phyloP scores from a whole-genome alignment of 2,329 filamentous ascomycete genomes.

The Colletotrichum liaoningense region DNA sequence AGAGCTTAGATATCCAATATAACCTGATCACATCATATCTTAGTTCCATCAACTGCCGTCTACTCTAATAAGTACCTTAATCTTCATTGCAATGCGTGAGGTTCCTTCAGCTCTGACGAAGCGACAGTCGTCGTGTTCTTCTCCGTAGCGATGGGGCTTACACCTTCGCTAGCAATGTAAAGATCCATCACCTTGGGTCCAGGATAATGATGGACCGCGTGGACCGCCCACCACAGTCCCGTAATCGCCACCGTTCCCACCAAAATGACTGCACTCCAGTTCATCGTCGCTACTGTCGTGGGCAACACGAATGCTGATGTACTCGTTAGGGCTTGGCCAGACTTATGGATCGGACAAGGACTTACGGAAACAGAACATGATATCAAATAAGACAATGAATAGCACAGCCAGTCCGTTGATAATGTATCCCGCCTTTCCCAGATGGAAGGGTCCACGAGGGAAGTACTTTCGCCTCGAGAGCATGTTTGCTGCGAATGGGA shows the following conservation, averaged over 20 bases:
- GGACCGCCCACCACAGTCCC: slow-evolving; percentile 60
- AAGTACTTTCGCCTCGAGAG: slow-evolving; percentile 63
- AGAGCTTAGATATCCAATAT: too few relatives aligned
- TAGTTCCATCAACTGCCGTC: background rate
- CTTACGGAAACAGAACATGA: slow-evolving; percentile 72
- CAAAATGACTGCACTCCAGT: slow-evolving; percentile 66
- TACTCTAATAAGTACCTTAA: background rate
- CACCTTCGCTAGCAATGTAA: slow-evolving; percentile 51
- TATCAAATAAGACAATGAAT: slow-evolving; percentile 65
- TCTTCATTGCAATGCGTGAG: background rate
- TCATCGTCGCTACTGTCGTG: slow-evolving; percentile 55
- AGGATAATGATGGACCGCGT: slow-evolving; percentile 59
- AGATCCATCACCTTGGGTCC: slow-evolving; percentile 61
- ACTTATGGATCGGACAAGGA: slow-evolving; percentile 8
- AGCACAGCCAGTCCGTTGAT: slow-evolving; percentile 62
- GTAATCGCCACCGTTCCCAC: slow-evolving; percentile 60
- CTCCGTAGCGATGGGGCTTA: background rate
- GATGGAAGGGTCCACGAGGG: slow-evolving; percentile 62
- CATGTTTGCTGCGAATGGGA: slow-evolving; percentile 62
- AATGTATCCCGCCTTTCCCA: slow-evolving; percentile 60
- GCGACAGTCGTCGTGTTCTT: slow-evolving; percentile 30
- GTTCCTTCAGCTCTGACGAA: slow-evolving; percentile 8
- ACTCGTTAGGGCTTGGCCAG: background rate
- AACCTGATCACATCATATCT: too few relatives aligned
- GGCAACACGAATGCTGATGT: slow-evolving; percentile 54